Evolutionary conservation across 139 green algal genomes (phyloP), one percentile per base, ranked within the genome.

Genomic region (Gonium pectorale): DNA sequence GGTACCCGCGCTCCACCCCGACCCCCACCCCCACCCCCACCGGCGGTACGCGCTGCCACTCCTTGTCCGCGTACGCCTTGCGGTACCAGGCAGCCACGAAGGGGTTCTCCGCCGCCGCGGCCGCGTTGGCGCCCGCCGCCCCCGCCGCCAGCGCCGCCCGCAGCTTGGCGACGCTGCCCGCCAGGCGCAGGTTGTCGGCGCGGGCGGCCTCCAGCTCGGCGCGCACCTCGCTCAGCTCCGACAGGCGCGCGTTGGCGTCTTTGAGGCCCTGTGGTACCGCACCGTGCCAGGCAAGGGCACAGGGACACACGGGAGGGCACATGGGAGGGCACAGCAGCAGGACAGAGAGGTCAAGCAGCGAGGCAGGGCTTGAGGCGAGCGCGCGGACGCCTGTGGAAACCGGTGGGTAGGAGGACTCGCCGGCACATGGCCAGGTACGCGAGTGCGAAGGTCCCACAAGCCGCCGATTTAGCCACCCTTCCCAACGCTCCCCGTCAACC

Each of bases 1-100:
- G 27, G 17, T 64, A n/a, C 3, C 56, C 49, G 17, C 49, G 49
- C 49, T 56, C 19, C 49, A 64, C 56, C 56, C 56, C 9, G 2
- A 35, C 56, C 5, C 56, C 8, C n/a, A 13, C 44, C 69, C 44
- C 15, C 41, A 22, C 8, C 0, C 77, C 35, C 63, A 85, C 79
- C 79, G 64, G 63, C 15, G 79, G 64, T 49, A 85, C 35, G 11
- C 29, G 22, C 64, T 85, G 79, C 64, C 80, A 89, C 75, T 89
- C 84, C 33, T 37, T 43, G 54, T 85, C 75, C 0, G 84, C 84
- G 40, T 86, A 74, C 21, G 75, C 51, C 41, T 68, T 85, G 54
- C 84, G 75, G 84, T 86, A 89, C 75, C 75, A 89, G 5, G 84
- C 84, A 1, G 75, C 84, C 37, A 89, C 64, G 84, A 78, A 75